phyloP scores from a whole-genome alignment of 306 rosid genomes.

The Amphicarpaea edgeworthii region DNA sequence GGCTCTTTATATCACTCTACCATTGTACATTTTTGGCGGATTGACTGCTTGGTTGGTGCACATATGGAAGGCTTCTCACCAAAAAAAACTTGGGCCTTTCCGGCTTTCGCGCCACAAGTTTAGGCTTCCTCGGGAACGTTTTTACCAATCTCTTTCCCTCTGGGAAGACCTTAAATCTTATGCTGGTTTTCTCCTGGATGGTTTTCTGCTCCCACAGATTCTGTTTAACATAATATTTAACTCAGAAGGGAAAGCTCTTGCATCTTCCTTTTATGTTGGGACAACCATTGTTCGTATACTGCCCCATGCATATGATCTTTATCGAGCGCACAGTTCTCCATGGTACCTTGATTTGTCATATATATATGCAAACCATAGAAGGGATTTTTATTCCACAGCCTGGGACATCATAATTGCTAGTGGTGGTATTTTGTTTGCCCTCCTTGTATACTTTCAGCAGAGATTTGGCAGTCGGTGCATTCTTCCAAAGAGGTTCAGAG shows the following conservation, averaged over 20 bases:
- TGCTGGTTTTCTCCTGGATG: slow-evolving; percentile 75
- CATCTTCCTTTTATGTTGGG: slow-evolving; percentile 67
- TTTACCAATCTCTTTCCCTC: slow-evolving; percentile 55
- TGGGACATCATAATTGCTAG: slow-evolving; percentile 82
- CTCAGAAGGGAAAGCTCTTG: slow-evolving; percentile 63
- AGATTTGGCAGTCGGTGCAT: slow-evolving; percentile 77
- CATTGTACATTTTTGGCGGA: slow-evolving; percentile 69
- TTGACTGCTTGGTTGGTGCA: slow-evolving; percentile 62
- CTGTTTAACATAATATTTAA: slow-evolving; percentile 61
- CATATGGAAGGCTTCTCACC: slow-evolving; percentile 56
- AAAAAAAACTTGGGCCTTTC: slow-evolving; percentile 42
- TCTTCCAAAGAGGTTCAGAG: slow-evolving; percentile 69
- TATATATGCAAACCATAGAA: slow-evolving; percentile 76
- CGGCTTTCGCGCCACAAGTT: slow-evolving; percentile 52
- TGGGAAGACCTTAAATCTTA: slow-evolving; percentile 75
- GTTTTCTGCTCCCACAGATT: slow-evolving; percentile 86
- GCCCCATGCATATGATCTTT: slow-evolving; percentile 93
- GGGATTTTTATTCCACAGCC: slow-evolving; percentile 83
- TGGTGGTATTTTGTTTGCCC: slow-evolving; percentile 65
- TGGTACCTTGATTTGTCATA: slow-evolving; percentile 68
- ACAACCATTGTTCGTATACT: slow-evolving; percentile 74
- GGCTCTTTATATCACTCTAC: slow-evolving; percentile 66
- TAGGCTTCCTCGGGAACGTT: slow-evolving; percentile 39
- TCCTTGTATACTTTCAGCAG: slow-evolving; percentile 77
- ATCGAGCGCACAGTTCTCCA: slow-evolving; percentile 66